phyloP scores from a whole-genome alignment of 345 rosid species.

The Eucalyptus fibrosa region DNA sequence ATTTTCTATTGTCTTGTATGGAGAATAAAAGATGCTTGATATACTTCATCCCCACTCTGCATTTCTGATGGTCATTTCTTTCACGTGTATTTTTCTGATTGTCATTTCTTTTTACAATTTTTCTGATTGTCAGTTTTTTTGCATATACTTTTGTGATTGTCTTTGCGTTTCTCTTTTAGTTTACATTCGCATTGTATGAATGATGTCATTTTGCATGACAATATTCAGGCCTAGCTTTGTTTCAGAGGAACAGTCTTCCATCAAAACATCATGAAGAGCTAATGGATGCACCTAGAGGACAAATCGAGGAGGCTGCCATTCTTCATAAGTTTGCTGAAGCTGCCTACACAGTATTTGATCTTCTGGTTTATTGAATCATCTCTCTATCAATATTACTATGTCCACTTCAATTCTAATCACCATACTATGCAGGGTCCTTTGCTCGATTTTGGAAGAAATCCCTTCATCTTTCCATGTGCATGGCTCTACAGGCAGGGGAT shows the following conservation, averaged over 20 bases:
- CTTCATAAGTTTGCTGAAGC: slow-evolving; percentile 92
- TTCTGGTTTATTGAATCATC: neutral
- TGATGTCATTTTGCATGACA: neutral
- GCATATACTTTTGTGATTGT: neutral
- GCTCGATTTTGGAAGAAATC: slow-evolving; percentile 86
- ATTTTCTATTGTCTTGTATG: neutral
- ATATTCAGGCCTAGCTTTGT: slow-evolving; percentile 73
- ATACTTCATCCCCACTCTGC: neutral
- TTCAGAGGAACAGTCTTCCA: slow-evolving; percentile 41
- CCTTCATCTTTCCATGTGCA: slow-evolving; percentile 62
- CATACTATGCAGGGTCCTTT: slow-evolving; percentile 61
- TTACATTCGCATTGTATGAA: neutral
- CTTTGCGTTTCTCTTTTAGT: neutral
- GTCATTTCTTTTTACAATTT: neutral
- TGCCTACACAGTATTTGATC: slow-evolving; percentile 62
- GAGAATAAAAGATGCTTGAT: neutral
- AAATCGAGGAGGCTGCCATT: slow-evolving; percentile 44
- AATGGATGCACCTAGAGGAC: slow-evolving; percentile 48
- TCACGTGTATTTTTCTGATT: neutral
- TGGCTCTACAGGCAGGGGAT: slow-evolving; percentile 88
- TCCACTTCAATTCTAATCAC: neutral
- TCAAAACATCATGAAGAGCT: slow-evolving; percentile 23
- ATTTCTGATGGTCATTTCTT: neutral
- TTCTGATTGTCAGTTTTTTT: neutral
- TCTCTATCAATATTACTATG: neutral